Percentiles rank a stretch among this genome's conserved stretches.
phyloP scores from a whole-genome alignment of 345 rosid genomes.

The rapeseed (Brassica napus) region DNA sequence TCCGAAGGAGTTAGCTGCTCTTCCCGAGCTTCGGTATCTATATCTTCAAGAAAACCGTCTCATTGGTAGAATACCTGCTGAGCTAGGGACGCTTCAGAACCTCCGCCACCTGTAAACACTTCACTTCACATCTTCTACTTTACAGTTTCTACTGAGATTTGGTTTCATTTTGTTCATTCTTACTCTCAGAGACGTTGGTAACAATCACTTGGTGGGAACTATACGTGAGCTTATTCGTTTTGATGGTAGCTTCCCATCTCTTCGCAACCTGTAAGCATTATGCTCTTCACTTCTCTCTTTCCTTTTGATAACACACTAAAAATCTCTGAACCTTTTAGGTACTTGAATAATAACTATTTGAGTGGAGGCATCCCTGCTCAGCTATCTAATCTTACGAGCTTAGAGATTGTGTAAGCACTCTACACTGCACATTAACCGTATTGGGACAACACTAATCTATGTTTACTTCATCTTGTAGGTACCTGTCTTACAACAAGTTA shows the following conservation, averaged over 20 bases:
- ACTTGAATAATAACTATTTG: slow-evolving; percentile 82
- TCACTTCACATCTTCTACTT: neutral
- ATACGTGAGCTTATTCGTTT: slow-evolving; percentile 83
- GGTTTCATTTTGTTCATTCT: neutral
- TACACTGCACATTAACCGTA: neutral
- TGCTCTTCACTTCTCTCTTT: neutral
- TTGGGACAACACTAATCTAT: neutral
- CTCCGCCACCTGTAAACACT: slow-evolving; percentile 55
- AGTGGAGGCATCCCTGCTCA: slow-evolving; percentile 96
- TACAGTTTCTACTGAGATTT: neutral
- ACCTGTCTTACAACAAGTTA: slow-evolving; percentile 82
- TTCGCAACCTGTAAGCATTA: slow-evolving; percentile 78
- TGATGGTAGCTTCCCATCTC: slow-evolving; percentile 83
- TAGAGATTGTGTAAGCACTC: slow-evolving; percentile 84
- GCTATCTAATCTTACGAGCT: slow-evolving; percentile 75
- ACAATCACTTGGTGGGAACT: slow-evolving; percentile 93
- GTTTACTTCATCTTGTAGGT: slow-evolving; percentile 48
- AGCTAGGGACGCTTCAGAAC: slow-evolving; percentile 70
- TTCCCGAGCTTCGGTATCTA: slow-evolving; percentile 88
- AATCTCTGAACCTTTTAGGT: slow-evolving; percentile 45
- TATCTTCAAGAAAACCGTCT: slow-evolving; percentile 93
- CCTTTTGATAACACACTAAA: neutral
- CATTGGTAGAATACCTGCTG: slow-evolving; percentile 80
- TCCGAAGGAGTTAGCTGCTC: slow-evolving; percentile 80
- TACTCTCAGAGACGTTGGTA: slow-evolving; percentile 76